Percentiles rank a stretch among this genome's conserved stretches.
phyloP scores from a whole-genome alignment of 352 stramenopile species.

The Saprolegnia diclina region DNA sequence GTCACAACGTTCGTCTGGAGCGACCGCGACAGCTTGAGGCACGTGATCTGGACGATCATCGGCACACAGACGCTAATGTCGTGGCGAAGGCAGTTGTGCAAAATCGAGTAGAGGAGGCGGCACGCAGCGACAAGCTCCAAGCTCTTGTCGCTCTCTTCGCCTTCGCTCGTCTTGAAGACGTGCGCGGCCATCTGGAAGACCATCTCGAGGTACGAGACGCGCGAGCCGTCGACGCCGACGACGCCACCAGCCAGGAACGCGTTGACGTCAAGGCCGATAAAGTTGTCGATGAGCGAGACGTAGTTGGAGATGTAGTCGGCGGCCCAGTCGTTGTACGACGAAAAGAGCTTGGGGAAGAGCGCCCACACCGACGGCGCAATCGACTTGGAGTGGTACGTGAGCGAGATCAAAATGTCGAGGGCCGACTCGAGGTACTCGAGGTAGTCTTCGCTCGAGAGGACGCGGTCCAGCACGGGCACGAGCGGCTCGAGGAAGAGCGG shows the following conservation, averaged over 20 bases:
- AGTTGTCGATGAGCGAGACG: slow-evolving; percentile 94
- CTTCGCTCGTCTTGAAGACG: slow-evolving; percentile 54
- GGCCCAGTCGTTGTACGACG: slow-evolving; percentile 93
- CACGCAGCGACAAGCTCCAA: slow-evolving; percentile 50
- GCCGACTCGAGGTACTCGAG: slow-evolving; percentile 97
- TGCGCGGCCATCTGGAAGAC: slow-evolving; percentile 75
- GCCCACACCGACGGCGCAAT: slow-evolving; percentile 92
- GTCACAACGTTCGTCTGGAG: slow-evolving; percentile 63
- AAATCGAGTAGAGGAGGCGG: slow-evolving; percentile 67
- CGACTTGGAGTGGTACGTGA: slow-evolving; percentile 93
- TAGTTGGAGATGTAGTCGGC: slow-evolving; percentile 97
- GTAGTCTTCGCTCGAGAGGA: slow-evolving; percentile 94
- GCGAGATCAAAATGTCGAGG: slow-evolving; percentile 93
- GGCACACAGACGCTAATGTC: slow-evolving; percentile 65
- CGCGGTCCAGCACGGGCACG: slow-evolving; percentile 91
- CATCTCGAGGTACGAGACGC: slow-evolving; percentile 66
- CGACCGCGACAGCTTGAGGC: slow-evolving; percentile 40
- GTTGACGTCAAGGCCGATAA: slow-evolving; percentile 82
- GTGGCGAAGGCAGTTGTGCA: slow-evolving; percentile 81
- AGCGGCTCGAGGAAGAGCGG: slow-evolving; percentile 91
- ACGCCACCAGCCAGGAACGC: slow-evolving; percentile 49
- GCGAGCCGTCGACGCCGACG: slow-evolving; percentile 41
- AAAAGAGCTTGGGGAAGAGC: slow-evolving; percentile 95
- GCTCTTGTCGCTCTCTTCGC: slow-evolving; percentile 54
- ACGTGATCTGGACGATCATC: slow-evolving; percentile 64